These are phyloP conservation scores for Vigna unguiculata DNA, from an alignment of 306 rosid genomes.

Conservation along the genomic window DNA sequence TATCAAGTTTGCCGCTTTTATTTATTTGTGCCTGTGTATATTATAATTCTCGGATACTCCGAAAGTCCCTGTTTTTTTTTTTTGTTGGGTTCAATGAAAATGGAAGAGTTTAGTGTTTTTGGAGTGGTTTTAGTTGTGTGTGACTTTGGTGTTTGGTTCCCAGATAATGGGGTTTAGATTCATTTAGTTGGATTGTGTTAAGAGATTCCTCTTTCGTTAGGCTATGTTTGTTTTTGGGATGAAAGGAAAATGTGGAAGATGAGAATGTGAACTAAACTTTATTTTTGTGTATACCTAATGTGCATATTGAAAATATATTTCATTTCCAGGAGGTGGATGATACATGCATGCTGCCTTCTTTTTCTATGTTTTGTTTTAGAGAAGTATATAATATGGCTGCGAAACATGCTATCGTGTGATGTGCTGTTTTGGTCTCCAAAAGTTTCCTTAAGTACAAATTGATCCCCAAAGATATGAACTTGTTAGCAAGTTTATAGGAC, in stretches of 20 bases:
- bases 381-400: background rate
- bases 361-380: background rate
- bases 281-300: background rate
- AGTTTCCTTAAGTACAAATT: background rate
- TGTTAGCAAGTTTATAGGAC: background rate
- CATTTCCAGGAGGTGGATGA: slow-evolving; percentile 32
- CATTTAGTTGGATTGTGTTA: slow-evolving; percentile 11
- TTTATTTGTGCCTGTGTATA: background rate
- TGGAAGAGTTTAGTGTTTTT: background rate
- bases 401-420: background rate
- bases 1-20: slow-evolving; percentile 20
- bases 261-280: background rate
- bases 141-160: slow-evolving; percentile 16
- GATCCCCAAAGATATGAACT: background rate
- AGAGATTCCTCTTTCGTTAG: background rate
- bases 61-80: background rate
- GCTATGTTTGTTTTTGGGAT: background rate
- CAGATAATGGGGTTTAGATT: background rate
- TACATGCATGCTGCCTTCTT: background rate
- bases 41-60: background rate
- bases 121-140: slow-evolving; percentile 4
- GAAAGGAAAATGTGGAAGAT: background rate
- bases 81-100: background rate
- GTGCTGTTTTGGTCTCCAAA: background rate
- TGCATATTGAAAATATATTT: background rate